Conservation (phyloP, 2,329 filamentous ascomycete species). For the Ophiostoma sp. region DNA sequence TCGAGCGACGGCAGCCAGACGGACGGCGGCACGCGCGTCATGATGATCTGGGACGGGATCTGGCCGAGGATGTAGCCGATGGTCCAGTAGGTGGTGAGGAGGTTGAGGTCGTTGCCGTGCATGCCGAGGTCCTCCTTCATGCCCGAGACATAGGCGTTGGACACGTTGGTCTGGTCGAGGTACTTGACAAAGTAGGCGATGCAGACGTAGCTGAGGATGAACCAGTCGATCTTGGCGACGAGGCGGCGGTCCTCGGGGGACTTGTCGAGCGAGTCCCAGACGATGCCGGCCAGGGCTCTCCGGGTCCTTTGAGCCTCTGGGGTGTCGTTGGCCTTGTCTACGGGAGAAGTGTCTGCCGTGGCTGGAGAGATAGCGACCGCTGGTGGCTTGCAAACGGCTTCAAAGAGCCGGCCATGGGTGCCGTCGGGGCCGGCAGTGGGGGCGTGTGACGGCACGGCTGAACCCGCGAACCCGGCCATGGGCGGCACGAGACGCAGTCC, state of each 20-base stretch:
- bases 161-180: conserved; percentile 34
- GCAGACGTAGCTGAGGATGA: conserved; percentile 36
- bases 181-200: conserved; percentile 39
- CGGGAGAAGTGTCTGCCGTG: too few species aligned
- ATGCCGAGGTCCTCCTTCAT: conserved; percentile 50
- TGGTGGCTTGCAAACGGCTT: too few species aligned
- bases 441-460: too few species aligned
- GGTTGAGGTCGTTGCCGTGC: conserved; percentile 48
- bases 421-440: too few species aligned
- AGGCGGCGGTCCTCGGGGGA: conserved; percentile 31
- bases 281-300: conserved; percentile 31
- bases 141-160: conserved; percentile 39
- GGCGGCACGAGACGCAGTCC: too few species aligned
- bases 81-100: conserved; percentile 50
- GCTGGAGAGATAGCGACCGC: too few species aligned
- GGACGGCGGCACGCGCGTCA: conserved; percentile 13
- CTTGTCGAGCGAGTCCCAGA: conserved; percentile 36
- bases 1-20: conserved; percentile 37
- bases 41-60: conserved; percentile 29
- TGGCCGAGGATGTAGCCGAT: conserved; percentile 53
- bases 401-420: too few species aligned
- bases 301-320: background rate
- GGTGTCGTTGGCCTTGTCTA: too few species aligned
- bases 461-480: too few species aligned
- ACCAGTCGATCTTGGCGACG: conserved; percentile 30